Conservation (phyloP, 148 eudicot genomes). For the Amaranthus cruentus region DNA sequence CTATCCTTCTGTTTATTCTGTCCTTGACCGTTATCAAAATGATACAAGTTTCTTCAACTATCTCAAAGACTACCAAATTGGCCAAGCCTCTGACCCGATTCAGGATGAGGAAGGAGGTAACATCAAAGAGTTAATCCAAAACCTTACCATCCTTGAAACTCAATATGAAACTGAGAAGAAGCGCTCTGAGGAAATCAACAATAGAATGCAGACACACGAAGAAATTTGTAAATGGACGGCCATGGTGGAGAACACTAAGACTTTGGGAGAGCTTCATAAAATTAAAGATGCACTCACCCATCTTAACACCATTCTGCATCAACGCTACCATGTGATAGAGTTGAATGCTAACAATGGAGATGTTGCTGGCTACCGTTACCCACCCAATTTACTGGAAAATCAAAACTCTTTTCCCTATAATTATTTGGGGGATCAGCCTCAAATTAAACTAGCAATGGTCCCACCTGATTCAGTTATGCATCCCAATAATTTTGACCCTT, state of each 20-base stretch:
- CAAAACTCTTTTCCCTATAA: neutral
- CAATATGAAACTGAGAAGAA: conserved; percentile 27
- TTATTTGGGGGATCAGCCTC: neutral
- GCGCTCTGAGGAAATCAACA: conserved; percentile 11
- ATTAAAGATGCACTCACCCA: neutral
- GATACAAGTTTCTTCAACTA: neutral
- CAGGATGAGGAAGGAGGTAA: too few species aligned
- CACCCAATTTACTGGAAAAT: neutral
- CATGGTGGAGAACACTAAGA: too few species aligned
- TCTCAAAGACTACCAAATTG: too few species aligned
- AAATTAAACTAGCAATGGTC: neutral
- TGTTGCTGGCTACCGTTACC: neutral
- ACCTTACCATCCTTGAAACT: conserved; percentile 19
- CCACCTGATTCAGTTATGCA: neutral
- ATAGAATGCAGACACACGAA: conserved; percentile 11
- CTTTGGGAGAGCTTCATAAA: neutral
- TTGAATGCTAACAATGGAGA: too few species aligned
- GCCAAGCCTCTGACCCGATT: neutral
- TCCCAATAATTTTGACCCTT: neutral
- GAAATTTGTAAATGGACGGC: conserved; percentile 24
- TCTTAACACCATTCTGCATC: neutral
- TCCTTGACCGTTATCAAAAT: conserved; percentile 11
- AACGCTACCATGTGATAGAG: neutral
- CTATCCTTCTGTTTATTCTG: conserved; percentile 18
- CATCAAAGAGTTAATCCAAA: neutral